Base-by-base conservation (phyloP, 495 filamentous ascomycete genomes). In the Penicillium alfredii region DNA sequence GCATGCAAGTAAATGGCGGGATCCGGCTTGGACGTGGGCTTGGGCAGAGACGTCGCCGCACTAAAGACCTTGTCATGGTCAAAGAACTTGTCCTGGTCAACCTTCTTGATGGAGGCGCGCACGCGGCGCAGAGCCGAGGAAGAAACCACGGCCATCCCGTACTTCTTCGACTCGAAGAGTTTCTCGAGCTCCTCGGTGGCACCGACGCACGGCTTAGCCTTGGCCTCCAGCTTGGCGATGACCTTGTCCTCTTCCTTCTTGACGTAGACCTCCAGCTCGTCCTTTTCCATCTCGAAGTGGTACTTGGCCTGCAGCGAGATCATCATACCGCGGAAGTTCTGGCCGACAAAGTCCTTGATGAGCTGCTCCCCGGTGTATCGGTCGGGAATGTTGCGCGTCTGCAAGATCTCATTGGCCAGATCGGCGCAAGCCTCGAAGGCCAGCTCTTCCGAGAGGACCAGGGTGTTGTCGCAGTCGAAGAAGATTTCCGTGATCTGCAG, bases 401-500 rank as follows among this genome's bases (percentile, higher is more conserved):
- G 69, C 48, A 92, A 74, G 61, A 96, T 86, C 64, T 92, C 79
- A 72, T 96, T 96, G 69, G 86, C 80, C 53, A 96, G 74, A 46
- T 92, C 84, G 51, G 89, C 84, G 66, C 89, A 94, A 40, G 86
- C 89, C 68, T 92, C 88, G 64, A 94, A 96, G 63, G 89, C 89
- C 53, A 94, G 73, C 46, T 77, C 77, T 68, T 96, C 89, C 41
- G 86, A 93, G 53, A 93, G 80, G 66, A 88, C 86, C 53, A 96
- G 86, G 35, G 89, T 96, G 74, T 96, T 96, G 78, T 96, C 89
- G 71, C 89, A 96, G 69, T 96, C 89, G 67, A 94, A 81, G 63
- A 96, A 85, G 65, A 96, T 69, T 56, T 84, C 73, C 22, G 80
- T 84, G 64, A 82, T 81, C 83, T 87, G 61, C 22, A 44, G 13